These are phyloP conservation scores for Lipomyces sp. DNA, from an alignment of 805 yeast genomes.

Conservation along the genomic window DNA sequence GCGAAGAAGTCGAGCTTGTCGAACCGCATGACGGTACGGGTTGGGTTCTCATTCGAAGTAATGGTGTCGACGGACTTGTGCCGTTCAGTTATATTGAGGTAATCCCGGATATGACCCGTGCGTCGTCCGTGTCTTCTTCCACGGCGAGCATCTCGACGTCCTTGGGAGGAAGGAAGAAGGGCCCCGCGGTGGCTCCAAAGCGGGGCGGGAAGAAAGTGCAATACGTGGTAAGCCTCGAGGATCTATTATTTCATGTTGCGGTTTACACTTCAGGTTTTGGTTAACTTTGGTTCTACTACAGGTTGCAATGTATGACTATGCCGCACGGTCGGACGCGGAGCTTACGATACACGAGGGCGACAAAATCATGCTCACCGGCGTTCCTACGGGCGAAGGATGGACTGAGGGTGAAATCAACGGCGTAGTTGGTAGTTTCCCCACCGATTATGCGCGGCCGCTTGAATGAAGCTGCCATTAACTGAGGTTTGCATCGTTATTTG, in stretches of 20 bases:
- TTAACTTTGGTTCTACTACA: no score
- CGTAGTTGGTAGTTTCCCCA: conserved; percentile 32
- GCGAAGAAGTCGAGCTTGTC: conserved; percentile 58
- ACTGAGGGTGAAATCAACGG: conserved; percentile 54
- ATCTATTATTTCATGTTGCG: background rate
- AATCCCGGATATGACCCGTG: conserved; percentile 17
- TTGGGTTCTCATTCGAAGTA: conserved; percentile 70
- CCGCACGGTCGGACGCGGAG: conserved; percentile 78
- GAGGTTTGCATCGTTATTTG: no score
- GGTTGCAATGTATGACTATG: conserved; percentile 71
- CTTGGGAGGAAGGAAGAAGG: conserved; percentile 45
- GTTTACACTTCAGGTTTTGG: conserved; percentile 16
- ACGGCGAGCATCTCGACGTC: conserved; percentile 16
- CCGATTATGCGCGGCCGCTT: conserved; percentile 28
- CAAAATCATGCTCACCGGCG: conserved; percentile 56
- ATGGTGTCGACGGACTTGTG: conserved; percentile 66
- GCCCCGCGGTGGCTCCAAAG: conserved; percentile 79
- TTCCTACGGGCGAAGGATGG: conserved; percentile 86
- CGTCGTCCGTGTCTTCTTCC: conserved; percentile 29
- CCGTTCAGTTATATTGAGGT: conserved; percentile 74
- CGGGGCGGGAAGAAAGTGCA: conserved; percentile 64
- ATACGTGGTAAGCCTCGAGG: conserved; percentile 41
- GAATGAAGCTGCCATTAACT: conserved; percentile 6
- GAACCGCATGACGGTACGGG: conserved; percentile 86
- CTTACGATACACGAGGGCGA: conserved; percentile 71